Conservation (phyloP, 305 asterid genomes). For the Solanum aculeatissimum region DNA sequence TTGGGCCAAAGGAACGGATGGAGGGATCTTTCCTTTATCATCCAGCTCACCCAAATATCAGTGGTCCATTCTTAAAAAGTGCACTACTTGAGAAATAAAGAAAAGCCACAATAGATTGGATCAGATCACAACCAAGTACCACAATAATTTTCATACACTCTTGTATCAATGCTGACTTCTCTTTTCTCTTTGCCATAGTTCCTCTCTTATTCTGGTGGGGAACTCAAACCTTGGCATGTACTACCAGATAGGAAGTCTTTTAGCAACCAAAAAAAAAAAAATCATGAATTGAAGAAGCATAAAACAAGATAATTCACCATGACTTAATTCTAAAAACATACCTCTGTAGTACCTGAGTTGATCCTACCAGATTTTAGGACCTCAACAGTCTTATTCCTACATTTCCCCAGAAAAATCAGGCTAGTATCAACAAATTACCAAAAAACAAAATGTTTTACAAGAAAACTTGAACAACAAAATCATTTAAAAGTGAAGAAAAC, state of each 20-base stretch:
- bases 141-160: neutral
- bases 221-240: neutral
- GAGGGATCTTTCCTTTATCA: neutral
- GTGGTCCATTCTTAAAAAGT: neutral
- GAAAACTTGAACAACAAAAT: neutral
- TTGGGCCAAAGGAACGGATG: neutral
- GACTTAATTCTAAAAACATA: constrained; percentile 7
- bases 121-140: neutral
- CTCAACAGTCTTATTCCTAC: constrained; percentile 50
- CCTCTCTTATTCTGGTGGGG: neutral
- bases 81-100: neutral
- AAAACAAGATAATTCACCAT: neutral
- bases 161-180: neutral
- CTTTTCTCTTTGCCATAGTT: neutral
- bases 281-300: neutral
- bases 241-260: neutral
- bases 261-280: neutral
- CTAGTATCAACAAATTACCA: neutral
- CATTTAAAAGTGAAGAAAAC: neutral
- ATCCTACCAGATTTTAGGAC: constrained; percentile 54
- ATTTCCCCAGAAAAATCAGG: neutral
- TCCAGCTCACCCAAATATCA: neutral
- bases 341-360: constrained; percentile 70
- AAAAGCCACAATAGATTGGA: neutral
- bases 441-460: neutral